Evolutionary conservation across 768 basidiomycete species (phyloP).

Genomic region (Russula vinacea): DNA sequence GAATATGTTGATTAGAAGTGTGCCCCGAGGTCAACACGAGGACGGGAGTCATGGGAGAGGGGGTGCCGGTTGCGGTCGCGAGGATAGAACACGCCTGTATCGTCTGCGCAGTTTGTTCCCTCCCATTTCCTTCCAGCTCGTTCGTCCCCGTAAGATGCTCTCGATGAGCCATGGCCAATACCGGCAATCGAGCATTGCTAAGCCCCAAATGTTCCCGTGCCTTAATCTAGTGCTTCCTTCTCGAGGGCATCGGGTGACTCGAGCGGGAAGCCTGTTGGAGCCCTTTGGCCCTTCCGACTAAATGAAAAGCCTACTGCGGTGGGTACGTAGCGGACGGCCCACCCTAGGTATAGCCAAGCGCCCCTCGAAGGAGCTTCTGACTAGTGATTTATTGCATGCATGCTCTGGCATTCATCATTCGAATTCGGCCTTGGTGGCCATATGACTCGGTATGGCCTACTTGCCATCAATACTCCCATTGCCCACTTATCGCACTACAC

Average conservation of each 20-base stretch:
- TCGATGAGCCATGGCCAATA: neutral
- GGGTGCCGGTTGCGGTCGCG: neutral
- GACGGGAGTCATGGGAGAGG: neutral
- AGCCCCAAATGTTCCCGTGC: slow-evolving; percentile 1
- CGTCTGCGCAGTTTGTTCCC: neutral
- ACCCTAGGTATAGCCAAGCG: neutral
- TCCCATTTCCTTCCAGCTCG: neutral
- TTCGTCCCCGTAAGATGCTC: neutral
- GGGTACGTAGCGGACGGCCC: neutral
- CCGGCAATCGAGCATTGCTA: neutral
- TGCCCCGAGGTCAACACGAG: slow-evolving; percentile 15
- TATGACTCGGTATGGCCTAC: slow-evolving; percentile 5
- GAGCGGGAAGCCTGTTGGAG: neutral
- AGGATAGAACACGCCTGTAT: neutral
- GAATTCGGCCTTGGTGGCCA: slow-evolving; percentile 6
- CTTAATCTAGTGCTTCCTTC: slow-evolving; percentile 14
- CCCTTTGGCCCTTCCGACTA: neutral
- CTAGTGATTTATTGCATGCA: slow-evolving; percentile 1
- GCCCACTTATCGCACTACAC: slow-evolving; percentile 7
- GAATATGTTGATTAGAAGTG: neutral
- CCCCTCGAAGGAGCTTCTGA: neutral
- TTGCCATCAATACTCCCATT: slow-evolving; percentile 1
- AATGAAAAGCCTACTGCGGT: slow-evolving; percentile 4
- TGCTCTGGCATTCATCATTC: neutral
- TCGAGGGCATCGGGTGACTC: neutral